A percentile compares a stretch with the other conserved stretches of the same genome.
Conservation (phyloP, 768 basidiomycete species). For the Amanita rimosa region DNA sequence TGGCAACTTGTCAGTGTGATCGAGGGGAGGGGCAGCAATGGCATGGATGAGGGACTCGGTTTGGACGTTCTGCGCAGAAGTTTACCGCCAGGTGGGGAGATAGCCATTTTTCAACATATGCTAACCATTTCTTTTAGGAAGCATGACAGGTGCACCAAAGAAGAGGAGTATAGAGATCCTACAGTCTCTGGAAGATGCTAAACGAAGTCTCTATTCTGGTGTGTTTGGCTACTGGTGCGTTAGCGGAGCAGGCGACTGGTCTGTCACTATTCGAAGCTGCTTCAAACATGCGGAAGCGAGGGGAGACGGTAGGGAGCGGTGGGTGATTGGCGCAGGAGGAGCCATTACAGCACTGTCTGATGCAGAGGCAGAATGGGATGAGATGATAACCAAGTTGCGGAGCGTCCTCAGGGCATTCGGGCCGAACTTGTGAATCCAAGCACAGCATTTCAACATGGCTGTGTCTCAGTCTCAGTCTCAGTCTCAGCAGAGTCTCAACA, state of each 20-base stretch:
- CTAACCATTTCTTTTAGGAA: slow-evolving; percentile 38
- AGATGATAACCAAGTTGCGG: slow-evolving; percentile 80
- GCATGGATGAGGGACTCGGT: slow-evolving; percentile 38
- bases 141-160: slow-evolving; percentile 98
- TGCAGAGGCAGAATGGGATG: slow-evolving; percentile 84
- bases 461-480: slow-evolving; percentile 5
- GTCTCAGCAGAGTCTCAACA: background rate
- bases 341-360: slow-evolving; percentile 92
- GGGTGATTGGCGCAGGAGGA: slow-evolving; percentile 87
- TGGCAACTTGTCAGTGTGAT: slow-evolving; percentile 96
- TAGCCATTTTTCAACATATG: background rate
- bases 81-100: slow-evolving; percentile 69
- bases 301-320: slow-evolving; percentile 32
- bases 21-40: slow-evolving; percentile 38
- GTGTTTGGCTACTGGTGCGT: slow-evolving; percentile 90
- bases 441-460: background rate
- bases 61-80: slow-evolving; percentile 72
- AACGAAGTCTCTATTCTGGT: slow-evolving; percentile 81
- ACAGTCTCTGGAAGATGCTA: slow-evolving; percentile 59
- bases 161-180: slow-evolving; percentile 88
- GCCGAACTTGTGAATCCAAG: slow-evolving; percentile 8
- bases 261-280: slow-evolving; percentile 89
- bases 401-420: slow-evolving; percentile 64
- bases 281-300: slow-evolving; percentile 50
- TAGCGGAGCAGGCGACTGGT: slow-evolving; percentile 85